Evolutionary conservation across 2,329 filamentous ascomycete genomes (phyloP).

Genomic region (Chrysosphaeria jannelii): DNA sequence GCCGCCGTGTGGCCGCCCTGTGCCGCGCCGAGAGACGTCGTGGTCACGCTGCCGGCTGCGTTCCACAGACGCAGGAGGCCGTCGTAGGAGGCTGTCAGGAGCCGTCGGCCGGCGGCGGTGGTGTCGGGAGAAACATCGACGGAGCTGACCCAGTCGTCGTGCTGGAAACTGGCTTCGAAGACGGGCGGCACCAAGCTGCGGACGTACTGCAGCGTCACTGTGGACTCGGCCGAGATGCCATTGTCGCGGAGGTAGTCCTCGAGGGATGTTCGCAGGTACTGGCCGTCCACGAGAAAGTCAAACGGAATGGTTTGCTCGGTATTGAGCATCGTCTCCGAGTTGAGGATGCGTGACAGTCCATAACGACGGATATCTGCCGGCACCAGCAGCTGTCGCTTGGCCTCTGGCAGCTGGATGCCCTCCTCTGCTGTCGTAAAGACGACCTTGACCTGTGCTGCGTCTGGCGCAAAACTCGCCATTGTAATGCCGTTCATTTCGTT

Average conservation of each 20-base stretch:
- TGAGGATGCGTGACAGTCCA: conserved; percentile 38
- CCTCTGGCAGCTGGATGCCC: conserved; percentile 26
- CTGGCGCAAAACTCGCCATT: conserved; percentile 3
- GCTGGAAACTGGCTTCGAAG: conserved; percentile 76
- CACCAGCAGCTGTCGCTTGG: conserved; percentile 29
- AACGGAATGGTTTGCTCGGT: conserved; percentile 44
- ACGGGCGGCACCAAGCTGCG: conserved; percentile 68
- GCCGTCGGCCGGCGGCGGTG: conserved; percentile 28
- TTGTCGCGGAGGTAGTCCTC: conserved; percentile 70
- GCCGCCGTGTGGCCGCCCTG: conserved; percentile 47
- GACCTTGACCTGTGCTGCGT: conserved; percentile 28
- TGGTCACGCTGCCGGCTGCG: conserved; percentile 55
- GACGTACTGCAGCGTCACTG: conserved; percentile 73
- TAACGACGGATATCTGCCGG: conserved; percentile 38
- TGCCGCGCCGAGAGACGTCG: conserved; percentile 35
- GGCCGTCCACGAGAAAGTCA: conserved; percentile 87
- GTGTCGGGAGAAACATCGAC: conserved; percentile 51
- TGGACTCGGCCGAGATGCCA: conserved; percentile 69
- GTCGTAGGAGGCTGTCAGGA: conserved; percentile 86
- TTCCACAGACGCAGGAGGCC: conserved; percentile 75
- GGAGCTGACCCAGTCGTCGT: conserved; percentile 86
- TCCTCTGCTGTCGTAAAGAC: conserved; percentile 32
- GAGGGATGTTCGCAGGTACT: conserved; percentile 65
- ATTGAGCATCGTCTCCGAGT: conserved; percentile 40
- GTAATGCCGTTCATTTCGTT: not conserved